These are phyloP conservation scores for Arthrobotrys sphaeroides DNA, from an alignment of 2,329 filamentous ascomycete species.

Conservation along the genomic window DNA sequence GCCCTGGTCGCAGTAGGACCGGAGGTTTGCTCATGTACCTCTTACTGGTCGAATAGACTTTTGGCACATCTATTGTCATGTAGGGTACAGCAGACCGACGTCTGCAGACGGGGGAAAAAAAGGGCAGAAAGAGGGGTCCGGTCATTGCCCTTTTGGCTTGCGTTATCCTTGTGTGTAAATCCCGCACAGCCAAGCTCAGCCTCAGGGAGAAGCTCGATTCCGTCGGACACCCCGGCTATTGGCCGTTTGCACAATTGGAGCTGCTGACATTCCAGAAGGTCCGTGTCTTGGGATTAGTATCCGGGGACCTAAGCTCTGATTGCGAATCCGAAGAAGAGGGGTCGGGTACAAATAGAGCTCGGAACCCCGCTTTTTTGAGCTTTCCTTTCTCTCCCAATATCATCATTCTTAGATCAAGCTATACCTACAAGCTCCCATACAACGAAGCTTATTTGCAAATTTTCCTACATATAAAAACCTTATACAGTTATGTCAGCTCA, in stretches of 20 bases:
- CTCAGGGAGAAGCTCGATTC: conserved; percentile 22
- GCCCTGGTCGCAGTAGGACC: conserved; percentile 35
- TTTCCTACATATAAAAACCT: conserved; percentile 12
- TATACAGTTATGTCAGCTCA: conserved; percentile 40
- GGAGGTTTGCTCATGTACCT: conserved; percentile 12
- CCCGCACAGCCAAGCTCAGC: conserved; percentile 53
- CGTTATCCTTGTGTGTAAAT: conserved; percentile 52
- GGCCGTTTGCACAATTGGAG: conserved; percentile 44
- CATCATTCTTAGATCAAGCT: conserved; percentile 31
- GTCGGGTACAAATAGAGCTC: conserved; percentile 52
- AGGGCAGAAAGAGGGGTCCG: conserved; percentile 1
- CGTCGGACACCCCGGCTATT: conserved; percentile 50
- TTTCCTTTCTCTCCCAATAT: conserved; percentile 12
- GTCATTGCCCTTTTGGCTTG: conserved; percentile 52
- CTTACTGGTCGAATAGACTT: conserved; percentile 9
- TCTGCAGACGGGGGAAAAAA: conserved; percentile 30
- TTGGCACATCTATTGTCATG: not conserved
- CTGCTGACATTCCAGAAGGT: conserved; percentile 53
- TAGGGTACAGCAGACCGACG: conserved; percentile 30
- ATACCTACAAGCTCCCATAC: not conserved
- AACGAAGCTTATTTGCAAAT: conserved; percentile 1
- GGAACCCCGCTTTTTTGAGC: conserved; percentile 41
- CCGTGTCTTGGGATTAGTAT: conserved; percentile 11
- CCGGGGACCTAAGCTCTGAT: conserved; percentile 29
- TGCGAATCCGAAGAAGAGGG: conserved; percentile 41